Evolutionary conservation across 2,329 filamentous ascomycete genomes (phyloP).

Genomic region (Aspergillus novofumigatus): DNA sequence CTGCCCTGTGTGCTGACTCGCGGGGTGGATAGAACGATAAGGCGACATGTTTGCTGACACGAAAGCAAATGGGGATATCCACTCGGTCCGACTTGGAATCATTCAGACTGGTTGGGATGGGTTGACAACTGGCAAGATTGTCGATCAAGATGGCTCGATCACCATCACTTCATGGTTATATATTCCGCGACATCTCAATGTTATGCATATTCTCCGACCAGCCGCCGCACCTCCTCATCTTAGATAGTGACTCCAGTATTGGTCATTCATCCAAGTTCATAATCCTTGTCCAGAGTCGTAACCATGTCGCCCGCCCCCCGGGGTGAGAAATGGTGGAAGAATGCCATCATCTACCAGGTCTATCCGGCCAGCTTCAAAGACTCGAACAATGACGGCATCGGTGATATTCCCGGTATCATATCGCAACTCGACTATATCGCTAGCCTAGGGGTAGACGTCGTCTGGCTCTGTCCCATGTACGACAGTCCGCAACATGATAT

Average conservation of each 20-base stretch:
- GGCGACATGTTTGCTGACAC: background rate
- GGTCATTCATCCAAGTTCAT: background rate
- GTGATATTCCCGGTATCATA: slow-evolving; percentile 61
- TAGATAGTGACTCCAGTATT: background rate
- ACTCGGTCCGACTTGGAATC: slow-evolving; percentile 14
- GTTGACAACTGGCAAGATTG: background rate
- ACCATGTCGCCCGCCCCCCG: slow-evolving; percentile 5
- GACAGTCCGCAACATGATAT: slow-evolving; percentile 51
- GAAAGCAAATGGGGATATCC: background rate
- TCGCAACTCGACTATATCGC: slow-evolving; percentile 61
- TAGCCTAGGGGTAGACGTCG: slow-evolving; percentile 56
- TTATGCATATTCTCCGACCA: too few species aligned
- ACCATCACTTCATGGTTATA: background rate
- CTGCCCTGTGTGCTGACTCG: background rate
- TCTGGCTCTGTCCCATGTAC: slow-evolving; percentile 52
- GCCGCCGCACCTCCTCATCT: too few species aligned
- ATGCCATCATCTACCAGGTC: slow-evolving; percentile 46
- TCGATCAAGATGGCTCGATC: background rate
- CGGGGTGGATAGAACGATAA: background rate
- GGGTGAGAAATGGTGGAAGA: slow-evolving; percentile 33
- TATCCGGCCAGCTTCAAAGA: slow-evolving; percentile 57
- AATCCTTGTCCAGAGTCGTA: background rate
- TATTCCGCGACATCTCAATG: background rate
- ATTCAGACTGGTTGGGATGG: slow-evolving; percentile 10
- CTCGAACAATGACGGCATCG: slow-evolving; percentile 51